Evolutionary conservation across 2,329 filamentous ascomycete species (phyloP), one percentile per base, ranked within the genome.

Genomic region (Colletotrichum noveboracense): DNA sequence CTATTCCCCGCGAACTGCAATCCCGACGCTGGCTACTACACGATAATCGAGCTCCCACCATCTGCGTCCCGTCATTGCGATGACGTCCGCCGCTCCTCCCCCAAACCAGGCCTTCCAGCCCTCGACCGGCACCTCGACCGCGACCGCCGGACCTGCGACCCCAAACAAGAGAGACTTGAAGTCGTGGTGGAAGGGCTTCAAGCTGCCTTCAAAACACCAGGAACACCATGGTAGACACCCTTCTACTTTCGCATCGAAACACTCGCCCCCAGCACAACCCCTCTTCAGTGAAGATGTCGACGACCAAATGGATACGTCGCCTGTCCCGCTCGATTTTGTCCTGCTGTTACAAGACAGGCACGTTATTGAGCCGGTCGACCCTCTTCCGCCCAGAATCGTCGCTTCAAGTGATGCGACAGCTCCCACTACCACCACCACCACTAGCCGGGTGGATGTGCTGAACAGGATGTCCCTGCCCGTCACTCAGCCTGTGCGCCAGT

Each of bases 141-240:
- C 74, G 30, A 64, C 60, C 48, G 52, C 66, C 56, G 70, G 30
- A 38, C 71, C 89, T 83, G 95, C 95, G 56, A 95, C 94, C 71
- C 95, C 95, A 34, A 95, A 93, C 79, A 97, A 94, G 87, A 93
- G 95, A 83, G 96, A 98, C 84, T 89, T 98, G 80, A 94, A 96
- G 80, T 97, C 95, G 76, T 99, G 97, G 97, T 98, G 97, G 97
- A 98, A 96, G 86, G 93, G 93, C 81, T 98, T 99, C 87, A 97
- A 97, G 87, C 91, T 94, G 70, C 88, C 90, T 61, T 85, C 88
- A 48, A 91, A 89, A 80, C 88, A 89, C 74, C 88, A 91, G 71
- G 91, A 92, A 78, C 80, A 86, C 66, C 86, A 88, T 81, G 90
- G 91, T 92, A 90, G 82, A 82, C 89, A 89, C 80, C 79, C 78